Base-by-base conservation (phyloP, 148 eudicot genomes). In the Fagopyrum tataricum region DNA sequence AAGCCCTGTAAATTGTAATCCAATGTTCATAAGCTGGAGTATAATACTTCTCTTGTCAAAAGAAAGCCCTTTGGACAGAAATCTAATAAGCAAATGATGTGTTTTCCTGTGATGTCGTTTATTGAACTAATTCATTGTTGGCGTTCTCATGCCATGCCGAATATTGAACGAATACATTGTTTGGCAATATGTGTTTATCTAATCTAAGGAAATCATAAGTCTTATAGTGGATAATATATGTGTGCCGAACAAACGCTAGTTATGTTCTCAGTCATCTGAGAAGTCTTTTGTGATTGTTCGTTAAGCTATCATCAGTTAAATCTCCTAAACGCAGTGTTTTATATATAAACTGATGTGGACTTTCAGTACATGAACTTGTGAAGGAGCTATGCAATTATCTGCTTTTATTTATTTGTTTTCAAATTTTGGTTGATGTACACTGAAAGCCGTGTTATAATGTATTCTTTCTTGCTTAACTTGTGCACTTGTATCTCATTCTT, bases 381-480 rank as follows among this genome's bases (percentile, higher is more conserved):
- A 31, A 31, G 37, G 37, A 31, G 1, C 37, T 31, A 31, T 31
- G 37, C 37, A 1, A 31, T 31, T 31, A 31, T 31, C 37, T 31
- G 37, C 37, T 31, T 31, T 39, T n/a, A 7, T 71, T 42, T 52
- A 24, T 26, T 24, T 10, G n/a, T 17, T 24, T 21, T 31, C 18
- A 10, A 56, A 9, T 3, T 8, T 56, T 52, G 56, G 56, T 52
- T 52, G 56, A 17, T 7, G 6, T 52, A 17, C 23, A 15, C 56
- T n/a, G 20, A 51, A 51, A 51, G 56, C 56, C 3, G 8, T 17
- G 9, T 9, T 56, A 10, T 69, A 59, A 72, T 42, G 5, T 42
- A 0, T 61, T 4, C 14, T 66, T 78, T 11, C 17, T 43, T 69
- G 75, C 68, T 48, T 72, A 20, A 23, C 4, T 39, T 62, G 71